Evolutionary conservation across 1,284 basidiomycete species (phyloP).

Genomic region (Rhodotorula mucilaginosa): DNA sequence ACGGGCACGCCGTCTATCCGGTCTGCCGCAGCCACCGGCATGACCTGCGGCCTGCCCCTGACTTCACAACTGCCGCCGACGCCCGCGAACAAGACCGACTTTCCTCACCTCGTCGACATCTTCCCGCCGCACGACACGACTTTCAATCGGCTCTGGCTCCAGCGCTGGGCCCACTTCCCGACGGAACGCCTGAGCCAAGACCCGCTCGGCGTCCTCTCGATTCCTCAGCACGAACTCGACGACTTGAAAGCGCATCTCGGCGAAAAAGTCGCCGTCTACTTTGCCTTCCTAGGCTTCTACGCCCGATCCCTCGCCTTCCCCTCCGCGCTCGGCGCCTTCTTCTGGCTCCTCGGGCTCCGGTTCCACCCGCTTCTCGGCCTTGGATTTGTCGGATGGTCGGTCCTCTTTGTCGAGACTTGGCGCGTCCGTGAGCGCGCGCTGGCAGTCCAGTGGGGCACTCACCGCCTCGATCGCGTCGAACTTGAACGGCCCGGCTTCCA

Average conservation of each 20-base stretch:
- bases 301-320: conserved; percentile 50
- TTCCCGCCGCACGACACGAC: conserved; percentile 73
- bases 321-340: conserved; percentile 47
- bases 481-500: conserved; percentile 67
- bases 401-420: conserved; percentile 87
- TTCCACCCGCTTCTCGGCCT: conserved; percentile 78
- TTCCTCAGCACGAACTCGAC: conserved; percentile 56
- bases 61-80: conserved; percentile 12
- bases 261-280: conserved; percentile 84
- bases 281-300: conserved; percentile 81
- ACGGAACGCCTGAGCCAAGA: conserved; percentile 44
- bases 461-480: conserved; percentile 72
- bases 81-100: conserved; percentile 50
- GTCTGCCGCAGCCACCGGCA: conserved; percentile 21
- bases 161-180: conserved; percentile 60
- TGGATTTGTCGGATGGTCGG: conserved; percentile 72
- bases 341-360: conserved; percentile 56
- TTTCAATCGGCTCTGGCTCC: conserved; percentile 72
- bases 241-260: conserved; percentile 72
- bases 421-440: conserved; percentile 74
- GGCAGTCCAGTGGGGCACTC: conserved; percentile 74
- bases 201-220: conserved; percentile 48
- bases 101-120: conserved; percentile 74
- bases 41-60: conserved; percentile 25
- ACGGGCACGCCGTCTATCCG: conserved; percentile 21